These are phyloP conservation scores for Elsinoe ampelina DNA, from an alignment of 2,329 filamentous ascomycete species.

Conservation along the genomic window DNA sequence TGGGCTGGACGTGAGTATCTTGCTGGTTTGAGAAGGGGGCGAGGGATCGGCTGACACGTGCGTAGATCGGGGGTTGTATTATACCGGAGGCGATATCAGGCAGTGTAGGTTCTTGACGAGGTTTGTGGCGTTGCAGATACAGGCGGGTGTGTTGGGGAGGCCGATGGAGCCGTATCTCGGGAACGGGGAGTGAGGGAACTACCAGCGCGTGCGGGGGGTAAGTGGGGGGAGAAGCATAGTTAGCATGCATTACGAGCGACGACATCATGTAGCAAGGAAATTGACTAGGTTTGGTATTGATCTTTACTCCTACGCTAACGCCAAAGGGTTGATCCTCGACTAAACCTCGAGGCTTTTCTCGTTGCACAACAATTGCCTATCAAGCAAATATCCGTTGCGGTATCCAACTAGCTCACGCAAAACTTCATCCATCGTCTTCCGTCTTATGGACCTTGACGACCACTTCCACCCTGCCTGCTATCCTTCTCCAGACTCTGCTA, in stretches of 20 bases:
- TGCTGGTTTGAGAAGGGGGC: conserved; percentile 15
- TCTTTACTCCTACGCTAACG: conserved; percentile 8
- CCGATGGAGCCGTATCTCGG: conserved; percentile 1
- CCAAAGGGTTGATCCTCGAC: neutral
- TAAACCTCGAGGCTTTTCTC: neutral
- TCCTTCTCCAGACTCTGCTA: conserved; percentile 22
- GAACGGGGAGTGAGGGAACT: neutral
- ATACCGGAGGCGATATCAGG: conserved; percentile 36
- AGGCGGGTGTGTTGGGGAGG: conserved; percentile 25
- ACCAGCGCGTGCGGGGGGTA: too few species aligned
- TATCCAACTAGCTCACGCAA: neutral
- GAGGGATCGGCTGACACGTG: conserved; percentile 16
- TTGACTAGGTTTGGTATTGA: conserved; percentile 1
- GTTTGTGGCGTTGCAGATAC: conserved; percentile 39
- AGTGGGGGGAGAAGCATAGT: too few species aligned
- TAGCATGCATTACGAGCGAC: neutral
- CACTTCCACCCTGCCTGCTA: neutral
- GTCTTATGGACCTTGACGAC: neutral
- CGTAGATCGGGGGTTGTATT: conserved; percentile 34
- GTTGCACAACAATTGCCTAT: too few species aligned
- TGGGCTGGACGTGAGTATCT: conserved; percentile 29
- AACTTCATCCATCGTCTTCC: neutral
- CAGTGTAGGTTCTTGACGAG: conserved; percentile 40
- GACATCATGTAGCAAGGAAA: neutral
- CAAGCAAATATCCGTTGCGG: neutral